phyloP scores from a whole-genome alignment of 805 yeast genomes.

The Wickerhamiella lipophila region DNA sequence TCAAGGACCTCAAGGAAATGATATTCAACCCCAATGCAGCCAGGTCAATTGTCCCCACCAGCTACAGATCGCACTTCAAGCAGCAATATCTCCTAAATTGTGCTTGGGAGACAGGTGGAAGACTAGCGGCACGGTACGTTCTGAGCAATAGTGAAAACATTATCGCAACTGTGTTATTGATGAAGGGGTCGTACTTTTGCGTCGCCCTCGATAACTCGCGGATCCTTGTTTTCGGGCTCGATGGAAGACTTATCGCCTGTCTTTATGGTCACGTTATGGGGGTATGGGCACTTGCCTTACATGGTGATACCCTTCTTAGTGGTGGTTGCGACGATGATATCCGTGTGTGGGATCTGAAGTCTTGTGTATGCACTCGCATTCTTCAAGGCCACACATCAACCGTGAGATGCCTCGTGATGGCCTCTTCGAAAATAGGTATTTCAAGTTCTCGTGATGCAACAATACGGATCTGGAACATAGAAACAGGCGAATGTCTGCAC shows the following conservation, averaged over 20 bases:
- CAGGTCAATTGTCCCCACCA: slow-evolving; percentile 24
- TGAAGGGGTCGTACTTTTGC: slow-evolving; percentile 30
- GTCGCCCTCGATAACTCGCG: slow-evolving; percentile 35
- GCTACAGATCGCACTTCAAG: slow-evolving; percentile 31
- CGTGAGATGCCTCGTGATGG: slow-evolving; percentile 75
- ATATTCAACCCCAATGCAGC: slow-evolving; percentile 27
- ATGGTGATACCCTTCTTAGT: slow-evolving; percentile 78
- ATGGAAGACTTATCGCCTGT: slow-evolving; percentile 48
- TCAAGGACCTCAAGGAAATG: slow-evolving; percentile 24
- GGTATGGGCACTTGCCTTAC: slow-evolving; percentile 90
- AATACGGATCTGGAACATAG: slow-evolving; percentile 89
- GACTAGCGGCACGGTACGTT: slow-evolving; percentile 31
- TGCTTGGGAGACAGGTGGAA: slow-evolving; percentile 34
- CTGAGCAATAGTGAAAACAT: slow-evolving; percentile 25
- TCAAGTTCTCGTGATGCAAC: slow-evolving; percentile 89
- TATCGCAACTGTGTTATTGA: slow-evolving; percentile 31
- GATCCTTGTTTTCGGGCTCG: slow-evolving; percentile 32
- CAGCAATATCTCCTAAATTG: slow-evolving; percentile 31
- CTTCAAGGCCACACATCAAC: slow-evolving; percentile 86
- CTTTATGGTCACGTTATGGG: slow-evolving; percentile 97
- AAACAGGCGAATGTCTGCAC: slow-evolving; percentile 65
- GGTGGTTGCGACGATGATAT: slow-evolving; percentile 97
- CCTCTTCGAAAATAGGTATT: slow-evolving; percentile 56
- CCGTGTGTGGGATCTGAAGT: slow-evolving; percentile 83
- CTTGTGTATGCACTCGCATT: slow-evolving; percentile 78